Base-by-base conservation (phyloP, 768 basidiomycete species). In the Sporobolomyces pararoseus region DNA sequence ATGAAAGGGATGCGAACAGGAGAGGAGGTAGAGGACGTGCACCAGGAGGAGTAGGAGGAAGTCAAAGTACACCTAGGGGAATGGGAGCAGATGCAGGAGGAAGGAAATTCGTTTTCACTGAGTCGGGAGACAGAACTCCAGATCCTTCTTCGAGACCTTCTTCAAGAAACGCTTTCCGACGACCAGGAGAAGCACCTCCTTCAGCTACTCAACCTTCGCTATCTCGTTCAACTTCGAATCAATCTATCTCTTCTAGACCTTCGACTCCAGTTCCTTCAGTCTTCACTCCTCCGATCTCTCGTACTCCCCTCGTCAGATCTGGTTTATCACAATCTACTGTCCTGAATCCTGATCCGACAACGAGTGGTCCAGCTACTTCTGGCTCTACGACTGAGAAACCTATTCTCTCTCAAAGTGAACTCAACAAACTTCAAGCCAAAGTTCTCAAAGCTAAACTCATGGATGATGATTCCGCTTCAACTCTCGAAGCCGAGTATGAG, bases 401-500 rank as follows among this genome's bases (percentile, higher is more conserved):
- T 10, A 71, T 77, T 14, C 68, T 82, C 57, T 76, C 79, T 1
- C 75, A 78, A 23, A 77, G 76, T 19, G 89, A 89, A 21, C 81
- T 98, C 53, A 98, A 99, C 79, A 89, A 87, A 77, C 80, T 99
- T 2, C 95, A 99, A 79, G 95, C 95, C 5, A 88, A 88, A 74
- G 93, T 96, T 2, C 81, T 99, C 13, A 87, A 91, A 42, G 94
- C 96, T 6, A 94, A 89, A 78, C 83, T 99, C 37, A 89, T 89
- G 84, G 86, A 85, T 37, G 83, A 86, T n/a, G 83, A 88, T 2
- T 84, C 91, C 75, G 90, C 92, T 12, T 85, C 84, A 27, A 82
- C 42, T 51, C 81, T 99, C 49, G 91, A 99, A 80, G 82, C 83
- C 63, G 87, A 95, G 80, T 99, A 97, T 73, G 91, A 97, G 63